These are phyloP conservation scores for Zoysia japonica DNA, from an alignment of 176 grass and related monocot genomes.

Conservation along the genomic window DNA sequence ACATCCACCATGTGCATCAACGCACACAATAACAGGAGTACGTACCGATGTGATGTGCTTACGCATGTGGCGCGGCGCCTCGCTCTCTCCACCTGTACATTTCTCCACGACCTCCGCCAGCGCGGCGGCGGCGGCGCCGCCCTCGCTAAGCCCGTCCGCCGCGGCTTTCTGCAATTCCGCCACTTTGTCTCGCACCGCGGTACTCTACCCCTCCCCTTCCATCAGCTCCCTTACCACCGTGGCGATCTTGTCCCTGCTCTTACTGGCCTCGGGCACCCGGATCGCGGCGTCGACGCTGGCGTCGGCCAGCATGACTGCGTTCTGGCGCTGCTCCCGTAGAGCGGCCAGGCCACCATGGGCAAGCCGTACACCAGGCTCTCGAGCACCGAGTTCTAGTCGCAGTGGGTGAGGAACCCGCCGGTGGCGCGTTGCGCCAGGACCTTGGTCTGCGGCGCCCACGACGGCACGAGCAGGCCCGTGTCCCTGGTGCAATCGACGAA, in stretches of 20 bases:
- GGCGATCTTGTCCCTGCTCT: conserved; percentile 38
- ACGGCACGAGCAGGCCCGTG: conserved; percentile 34
- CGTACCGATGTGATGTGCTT: no score
- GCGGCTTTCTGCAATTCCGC: conserved; percentile 37
- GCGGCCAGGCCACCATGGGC: conserved; percentile 70
- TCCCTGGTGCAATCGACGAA: conserved; percentile 37
- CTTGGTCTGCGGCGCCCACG: conserved; percentile 47
- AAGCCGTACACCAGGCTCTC: conserved; percentile 56
- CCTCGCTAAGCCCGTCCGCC: not conserved
- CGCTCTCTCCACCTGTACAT: conserved; percentile 10
- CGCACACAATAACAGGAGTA: no score
- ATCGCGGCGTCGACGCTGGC: conserved; percentile 29
- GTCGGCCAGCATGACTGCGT: conserved; percentile 45
- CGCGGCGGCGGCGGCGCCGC: not conserved
- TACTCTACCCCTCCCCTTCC: conserved; percentile 39
- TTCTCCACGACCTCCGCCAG: conserved; percentile 5
- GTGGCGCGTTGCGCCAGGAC: conserved; percentile 52
- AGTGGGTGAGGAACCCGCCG: conserved; percentile 62
- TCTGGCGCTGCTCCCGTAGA: conserved; percentile 57
- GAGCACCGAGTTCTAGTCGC: conserved; percentile 64
- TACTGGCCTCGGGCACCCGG: not conserved
- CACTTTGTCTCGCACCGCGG: conserved; percentile 37
- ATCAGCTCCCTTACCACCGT: conserved; percentile 41
- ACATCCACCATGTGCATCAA: no score
- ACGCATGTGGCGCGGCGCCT: no score